Percentiles rank a stretch among this genome's conserved stretches.
phyloP scores from a whole-genome alignment of 768 basidiomycete genomes.

The Leccinum truebloodii region DNA sequence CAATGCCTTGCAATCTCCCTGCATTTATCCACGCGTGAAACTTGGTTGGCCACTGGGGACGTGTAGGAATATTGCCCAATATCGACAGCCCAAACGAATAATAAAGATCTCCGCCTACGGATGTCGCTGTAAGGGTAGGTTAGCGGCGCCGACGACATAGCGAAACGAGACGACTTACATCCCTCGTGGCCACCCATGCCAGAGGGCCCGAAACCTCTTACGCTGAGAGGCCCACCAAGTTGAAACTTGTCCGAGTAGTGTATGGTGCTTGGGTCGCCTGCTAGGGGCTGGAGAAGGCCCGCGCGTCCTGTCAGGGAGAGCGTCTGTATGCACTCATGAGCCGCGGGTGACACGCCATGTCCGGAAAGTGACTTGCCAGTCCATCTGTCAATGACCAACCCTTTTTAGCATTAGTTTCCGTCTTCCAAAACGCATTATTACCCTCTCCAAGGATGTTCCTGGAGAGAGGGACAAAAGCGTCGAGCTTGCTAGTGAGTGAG shows the following conservation, averaged over 20 bases:
- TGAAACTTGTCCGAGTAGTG: slow-evolving; percentile 88
- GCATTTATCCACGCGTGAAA: slow-evolving; percentile 80
- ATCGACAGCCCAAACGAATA: slow-evolving; percentile 79
- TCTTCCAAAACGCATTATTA: slow-evolving; percentile 30
- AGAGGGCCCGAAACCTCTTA: slow-evolving; percentile 76
- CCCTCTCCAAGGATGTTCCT: slow-evolving; percentile 21
- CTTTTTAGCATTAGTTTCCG: slow-evolving; percentile 22
- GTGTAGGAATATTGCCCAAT: slow-evolving; percentile 70
- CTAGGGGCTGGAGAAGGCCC: slow-evolving; percentile 70
- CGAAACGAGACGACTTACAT: slow-evolving; percentile 41
- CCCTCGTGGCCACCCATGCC: slow-evolving; percentile 78
- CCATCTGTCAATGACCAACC: slow-evolving; percentile 26
- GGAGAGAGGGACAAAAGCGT: slow-evolving; percentile 14
- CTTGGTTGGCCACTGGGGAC: slow-evolving; percentile 84
- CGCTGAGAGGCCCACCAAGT: slow-evolving; percentile 85
- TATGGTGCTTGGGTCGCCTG: slow-evolving; percentile 37
- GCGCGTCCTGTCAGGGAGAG: slow-evolving; percentile 71
- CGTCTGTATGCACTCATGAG: slow-evolving; percentile 47
- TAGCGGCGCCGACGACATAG: not conserved
- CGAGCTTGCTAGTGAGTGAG: slow-evolving; percentile 21
- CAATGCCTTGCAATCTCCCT: slow-evolving; percentile 66
- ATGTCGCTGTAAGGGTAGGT: slow-evolving; percentile 58
- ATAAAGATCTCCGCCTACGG: slow-evolving; percentile 78
- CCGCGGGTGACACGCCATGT: not conserved
- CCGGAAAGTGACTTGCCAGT: slow-evolving; percentile 19